These are phyloP conservation scores for Babesia gibsoni DNA, from an alignment of 169 alveolate species.

Conservation along the genomic window DNA sequence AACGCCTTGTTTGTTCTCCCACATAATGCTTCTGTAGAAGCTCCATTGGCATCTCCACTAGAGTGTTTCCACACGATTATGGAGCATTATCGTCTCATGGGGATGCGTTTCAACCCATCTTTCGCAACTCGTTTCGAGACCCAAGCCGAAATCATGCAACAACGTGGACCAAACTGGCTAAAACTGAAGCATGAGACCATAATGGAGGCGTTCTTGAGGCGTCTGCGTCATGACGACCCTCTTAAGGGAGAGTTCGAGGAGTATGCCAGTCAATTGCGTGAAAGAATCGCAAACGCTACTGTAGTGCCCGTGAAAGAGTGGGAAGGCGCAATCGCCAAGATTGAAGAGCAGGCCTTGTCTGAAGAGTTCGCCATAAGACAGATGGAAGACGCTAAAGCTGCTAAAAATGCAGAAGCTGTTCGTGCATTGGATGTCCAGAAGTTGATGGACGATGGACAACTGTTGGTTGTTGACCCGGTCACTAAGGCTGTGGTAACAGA, in stretches of 20 bases:
- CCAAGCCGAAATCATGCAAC: slow-evolving; percentile 47
- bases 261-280: slow-evolving; percentile 42
- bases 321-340: slow-evolving; percentile 20
- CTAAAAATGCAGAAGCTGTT: slow-evolving; percentile 9
- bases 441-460: slow-evolving; percentile 22
- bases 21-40: slow-evolving; percentile 21
- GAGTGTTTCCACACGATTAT: slow-evolving; percentile 50
- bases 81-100: slow-evolving; percentile 42
- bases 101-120: slow-evolving; percentile 47
- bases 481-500: not conserved
- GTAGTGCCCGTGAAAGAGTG: slow-evolving; percentile 41
- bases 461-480: slow-evolving; percentile 34
- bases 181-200: slow-evolving; percentile 38
- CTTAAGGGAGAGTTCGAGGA: slow-evolving; percentile 28
- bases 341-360: not conserved
- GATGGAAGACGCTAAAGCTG: slow-evolving; percentile 10
- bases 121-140: slow-evolving; percentile 40
- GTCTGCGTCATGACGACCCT: slow-evolving; percentile 62
- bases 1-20: slow-evolving; percentile 55
- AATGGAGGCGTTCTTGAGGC: slow-evolving; percentile 51
- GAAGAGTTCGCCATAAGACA: slow-evolving; percentile 1
- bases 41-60: slow-evolving; percentile 37
- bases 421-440: slow-evolving; percentile 3
- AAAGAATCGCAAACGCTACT: slow-evolving; percentile 43
- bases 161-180: slow-evolving; percentile 65